Conservation (phyloP, 129 eudicot species). For the Rutidosis leptorrhynchoides region DNA sequence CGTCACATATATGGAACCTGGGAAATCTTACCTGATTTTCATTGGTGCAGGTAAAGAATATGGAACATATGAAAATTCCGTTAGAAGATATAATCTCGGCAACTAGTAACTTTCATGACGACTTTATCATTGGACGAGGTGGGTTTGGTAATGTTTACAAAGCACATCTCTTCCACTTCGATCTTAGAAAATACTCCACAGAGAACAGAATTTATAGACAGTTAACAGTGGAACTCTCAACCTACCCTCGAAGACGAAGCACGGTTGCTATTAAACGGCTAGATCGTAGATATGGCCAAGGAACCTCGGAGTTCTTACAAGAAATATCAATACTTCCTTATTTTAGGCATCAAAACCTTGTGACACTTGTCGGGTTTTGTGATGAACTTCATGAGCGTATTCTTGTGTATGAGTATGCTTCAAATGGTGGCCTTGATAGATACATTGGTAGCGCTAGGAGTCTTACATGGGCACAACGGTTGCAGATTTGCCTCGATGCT, state of each 20-base stretch:
- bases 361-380: constrained; percentile 29
- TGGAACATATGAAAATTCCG: constrained; percentile 31
- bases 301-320: constrained; percentile 32
- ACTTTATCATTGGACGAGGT: constrained; percentile 27
- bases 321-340: constrained; percentile 35
- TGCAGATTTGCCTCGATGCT: constrained; percentile 33
- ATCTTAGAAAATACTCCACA: constrained; percentile 18
- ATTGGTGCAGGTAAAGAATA: constrained; percentile 27
- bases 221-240: background rate
- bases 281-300: constrained; percentile 37
- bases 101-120: constrained; percentile 33
- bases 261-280: constrained; percentile 31
- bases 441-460: constrained; percentile 12
- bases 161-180: constrained; percentile 35
- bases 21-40: background rate
- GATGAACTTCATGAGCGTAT: constrained; percentile 33
- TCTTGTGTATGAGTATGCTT: constrained; percentile 33
- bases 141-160: constrained; percentile 36
- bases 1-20: background rate
- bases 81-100: constrained; percentile 29
- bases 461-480: constrained; percentile 22
- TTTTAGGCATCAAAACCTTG: constrained; percentile 32
- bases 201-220: constrained; percentile 1
- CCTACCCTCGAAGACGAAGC: constrained; percentile 25
- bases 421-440: constrained; percentile 33